Evolutionary conservation across 2,329 filamentous ascomycete genomes (phyloP).

Genomic region (Kalaharituber pfeilii): DNA sequence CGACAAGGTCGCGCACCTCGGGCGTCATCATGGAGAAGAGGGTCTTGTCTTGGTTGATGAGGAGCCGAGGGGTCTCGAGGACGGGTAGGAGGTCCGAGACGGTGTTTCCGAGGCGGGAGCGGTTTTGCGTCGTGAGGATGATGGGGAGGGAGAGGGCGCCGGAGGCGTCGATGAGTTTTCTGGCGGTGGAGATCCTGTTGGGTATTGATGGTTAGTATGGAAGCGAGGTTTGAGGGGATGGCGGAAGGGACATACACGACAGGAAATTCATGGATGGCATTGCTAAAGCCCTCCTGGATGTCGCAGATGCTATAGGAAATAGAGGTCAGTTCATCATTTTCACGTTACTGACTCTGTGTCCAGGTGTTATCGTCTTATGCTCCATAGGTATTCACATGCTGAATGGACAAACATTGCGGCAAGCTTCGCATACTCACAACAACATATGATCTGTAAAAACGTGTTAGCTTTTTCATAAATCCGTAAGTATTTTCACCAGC

Average conservation of each 20-base stretch:
- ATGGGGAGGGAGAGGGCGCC: conserved; percentile 56
- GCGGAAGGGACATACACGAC: conserved; percentile 43
- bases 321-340: no score
- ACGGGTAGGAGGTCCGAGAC: conserved; percentile 40
- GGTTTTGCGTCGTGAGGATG: conserved; percentile 73
- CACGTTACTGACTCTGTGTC: no score
- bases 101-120: conserved; percentile 58
- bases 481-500: no score
- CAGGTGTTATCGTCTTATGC: no score
- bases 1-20: conserved; percentile 24
- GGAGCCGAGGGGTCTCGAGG: conserved; percentile 25
- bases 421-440: no score
- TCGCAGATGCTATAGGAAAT: conserved; percentile 55
- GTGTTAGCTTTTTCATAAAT: no score
- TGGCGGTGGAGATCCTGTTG: conserved; percentile 43
- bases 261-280: conserved; percentile 66
- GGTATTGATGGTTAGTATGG: background rate
- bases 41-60: conserved; percentile 62
- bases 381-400: no score
- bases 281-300: conserved; percentile 81
- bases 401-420: no score
- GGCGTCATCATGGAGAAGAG: conserved; percentile 76
- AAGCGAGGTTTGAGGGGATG: background rate
- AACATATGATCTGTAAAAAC: no score
- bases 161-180: conserved; percentile 51